A percentile compares a stretch with the other conserved stretches of the same genome.
phyloP scores from a whole-genome alignment of 2,329 filamentous ascomycete genomes.

The Lecanicillium sp. region DNA sequence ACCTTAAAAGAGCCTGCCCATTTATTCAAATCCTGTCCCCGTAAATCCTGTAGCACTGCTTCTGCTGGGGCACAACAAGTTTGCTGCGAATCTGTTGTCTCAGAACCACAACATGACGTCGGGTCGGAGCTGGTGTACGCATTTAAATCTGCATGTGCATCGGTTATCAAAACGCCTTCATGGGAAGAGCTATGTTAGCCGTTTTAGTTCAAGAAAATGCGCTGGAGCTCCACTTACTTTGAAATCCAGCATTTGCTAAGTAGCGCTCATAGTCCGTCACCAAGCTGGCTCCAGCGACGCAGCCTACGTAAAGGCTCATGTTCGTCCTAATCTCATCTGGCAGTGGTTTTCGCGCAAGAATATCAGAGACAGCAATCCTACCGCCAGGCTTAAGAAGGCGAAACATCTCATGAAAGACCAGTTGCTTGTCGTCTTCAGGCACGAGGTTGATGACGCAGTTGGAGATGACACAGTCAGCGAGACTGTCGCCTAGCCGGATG shows the following conservation, averaged over 20 bases:
- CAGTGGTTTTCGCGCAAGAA: slow-evolving; percentile 43
- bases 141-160: too few species aligned
- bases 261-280: slow-evolving; percentile 44
- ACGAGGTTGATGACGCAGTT: slow-evolving; percentile 59
- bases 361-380: slow-evolving; percentile 51
- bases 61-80: too few species aligned
- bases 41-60: too few species aligned
- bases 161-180: too few species aligned
- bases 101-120: too few species aligned
- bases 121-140: too few species aligned
- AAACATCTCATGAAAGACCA: slow-evolving; percentile 50
- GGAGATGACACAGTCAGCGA: slow-evolving; percentile 50
- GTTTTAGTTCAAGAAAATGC: too few species aligned
- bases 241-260: slow-evolving; percentile 42
- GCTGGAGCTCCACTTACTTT: too few species aligned
- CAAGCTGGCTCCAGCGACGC: slow-evolving; percentile 49
- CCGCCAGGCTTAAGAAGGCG: slow-evolving; percentile 50
- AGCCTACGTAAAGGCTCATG: slow-evolving; percentile 51
- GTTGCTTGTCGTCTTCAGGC: slow-evolving; percentile 40
- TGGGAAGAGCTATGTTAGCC: too few species aligned
- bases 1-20: too few species aligned
- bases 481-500: slow-evolving; percentile 32
- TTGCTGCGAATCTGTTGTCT: too few species aligned
- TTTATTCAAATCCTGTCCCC: too few species aligned
- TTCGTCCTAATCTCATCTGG: slow-evolving; percentile 37